Evolutionary conservation across 2,329 filamentous ascomycete species (phyloP).

Genomic region (Gaeumannomyces tritici): DNA sequence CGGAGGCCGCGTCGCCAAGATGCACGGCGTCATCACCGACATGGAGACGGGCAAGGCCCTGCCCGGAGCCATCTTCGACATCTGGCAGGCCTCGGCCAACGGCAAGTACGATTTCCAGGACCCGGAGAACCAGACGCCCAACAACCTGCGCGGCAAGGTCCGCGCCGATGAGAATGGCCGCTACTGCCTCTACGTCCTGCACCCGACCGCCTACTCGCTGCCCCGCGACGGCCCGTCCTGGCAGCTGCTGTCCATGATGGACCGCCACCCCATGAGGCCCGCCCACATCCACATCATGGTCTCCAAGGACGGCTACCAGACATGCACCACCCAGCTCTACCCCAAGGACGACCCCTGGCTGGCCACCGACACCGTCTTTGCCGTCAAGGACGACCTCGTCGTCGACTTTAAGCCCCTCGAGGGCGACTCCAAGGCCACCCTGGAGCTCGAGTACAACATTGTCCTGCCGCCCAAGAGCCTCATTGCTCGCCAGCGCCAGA

Average conservation of each 20-base stretch:
- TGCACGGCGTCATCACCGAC: slow-evolving; percentile 52
- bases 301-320: slow-evolving; percentile 39
- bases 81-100: slow-evolving; percentile 75
- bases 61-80: slow-evolving; percentile 56
- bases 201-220: slow-evolving; percentile 36
- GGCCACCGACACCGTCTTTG: slow-evolving; percentile 26
- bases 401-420: slow-evolving; percentile 25
- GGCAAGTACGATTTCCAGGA: slow-evolving; percentile 59
- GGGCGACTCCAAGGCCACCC: slow-evolving; percentile 17
- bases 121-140: slow-evolving; percentile 48
- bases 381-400: slow-evolving; percentile 26
- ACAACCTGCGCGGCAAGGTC: slow-evolving; percentile 60
- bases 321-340: slow-evolving; percentile 60
- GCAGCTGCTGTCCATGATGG: slow-evolving; percentile 40
- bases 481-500: not conserved
- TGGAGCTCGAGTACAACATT: slow-evolving; percentile 29
- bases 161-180: slow-evolving; percentile 53
- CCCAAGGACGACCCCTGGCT: slow-evolving; percentile 49
- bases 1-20: slow-evolving; percentile 43
- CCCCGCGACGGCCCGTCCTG: slow-evolving; percentile 41
- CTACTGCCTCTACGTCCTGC: slow-evolving; percentile 47
- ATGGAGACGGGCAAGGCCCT: slow-evolving; percentile 55
- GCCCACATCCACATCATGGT: slow-evolving; percentile 52
- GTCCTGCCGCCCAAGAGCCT: slow-evolving; percentile 18
- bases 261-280: slow-evolving; percentile 46